phyloP scores from a whole-genome alignment of 2,329 filamentous ascomycete species.

The Colletotrichum eleusines region DNA sequence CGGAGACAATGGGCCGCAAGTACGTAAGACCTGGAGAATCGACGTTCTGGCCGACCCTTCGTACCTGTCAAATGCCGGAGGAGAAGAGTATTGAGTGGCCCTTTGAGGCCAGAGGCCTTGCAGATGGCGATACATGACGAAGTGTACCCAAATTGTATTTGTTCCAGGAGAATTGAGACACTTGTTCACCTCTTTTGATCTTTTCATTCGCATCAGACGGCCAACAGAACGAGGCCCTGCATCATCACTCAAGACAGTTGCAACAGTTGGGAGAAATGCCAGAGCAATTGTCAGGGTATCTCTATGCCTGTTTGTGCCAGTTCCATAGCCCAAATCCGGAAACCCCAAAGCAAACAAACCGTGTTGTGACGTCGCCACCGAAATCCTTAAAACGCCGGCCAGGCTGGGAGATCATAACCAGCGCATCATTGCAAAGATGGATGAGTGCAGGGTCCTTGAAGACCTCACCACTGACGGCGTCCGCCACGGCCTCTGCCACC shows the following conservation, averaged over 20 bases:
- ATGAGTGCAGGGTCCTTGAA: not conserved
- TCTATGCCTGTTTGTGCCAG: conserved; percentile 39
- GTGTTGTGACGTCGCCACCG: conserved; percentile 29
- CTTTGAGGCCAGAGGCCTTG: not conserved
- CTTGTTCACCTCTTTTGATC: too few species aligned
- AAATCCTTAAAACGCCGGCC: conserved; percentile 35
- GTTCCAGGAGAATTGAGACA: too few species aligned
- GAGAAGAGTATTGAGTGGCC: not conserved
- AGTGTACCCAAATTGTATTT: not conserved
- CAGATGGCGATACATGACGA: not conserved
- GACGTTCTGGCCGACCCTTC: not conserved
- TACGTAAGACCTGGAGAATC: not conserved
- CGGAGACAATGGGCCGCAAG: not conserved
- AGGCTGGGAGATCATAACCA: conserved; percentile 26
- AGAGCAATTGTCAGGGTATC: conserved; percentile 41
- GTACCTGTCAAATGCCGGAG: not conserved
- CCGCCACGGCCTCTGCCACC: conserved; percentile 49
- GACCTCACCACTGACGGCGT: conserved; percentile 42
- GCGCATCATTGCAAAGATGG: conserved; percentile 21
- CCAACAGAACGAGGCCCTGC: too few species aligned
- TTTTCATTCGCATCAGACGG: too few species aligned
- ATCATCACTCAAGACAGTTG: not conserved
- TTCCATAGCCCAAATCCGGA: conserved; percentile 24
- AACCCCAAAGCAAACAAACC: conserved; percentile 33
- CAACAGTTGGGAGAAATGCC: conserved; percentile 26